Evolutionary conservation across 1,139 yeast genomes (phyloP).

Genomic region (Arxiozyma slooffiae): DNA sequence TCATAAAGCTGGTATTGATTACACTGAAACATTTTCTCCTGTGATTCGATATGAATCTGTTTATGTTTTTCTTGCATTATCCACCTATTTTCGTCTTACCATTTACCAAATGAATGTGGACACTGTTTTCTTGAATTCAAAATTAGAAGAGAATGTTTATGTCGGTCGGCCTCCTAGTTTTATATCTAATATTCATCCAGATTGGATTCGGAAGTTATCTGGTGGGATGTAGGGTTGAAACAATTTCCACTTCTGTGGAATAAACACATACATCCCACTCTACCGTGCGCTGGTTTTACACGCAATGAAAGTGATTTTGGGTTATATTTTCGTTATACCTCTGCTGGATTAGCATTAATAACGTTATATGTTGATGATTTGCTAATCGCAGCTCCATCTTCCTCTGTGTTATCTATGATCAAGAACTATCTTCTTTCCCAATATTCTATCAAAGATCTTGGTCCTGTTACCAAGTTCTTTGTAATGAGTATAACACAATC

Average conservation of each 20-base stretch:
- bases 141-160: constrained; percentile 34
- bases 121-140: constrained; percentile 16
- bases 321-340: constrained; percentile 1
- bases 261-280: constrained; percentile 22
- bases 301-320: constrained; percentile 4
- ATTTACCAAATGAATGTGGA: constrained; percentile 22
- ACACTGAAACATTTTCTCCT: constrained; percentile 21
- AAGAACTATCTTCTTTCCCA: background rate
- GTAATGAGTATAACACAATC: constrained; percentile 4
- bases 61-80: constrained; percentile 12
- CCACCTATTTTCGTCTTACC: constrained; percentile 6
- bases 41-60: constrained; percentile 18
- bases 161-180: constrained; percentile 8
- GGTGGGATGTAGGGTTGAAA: constrained; percentile 34
- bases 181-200: constrained; percentile 2
- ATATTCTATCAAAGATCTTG: constrained; percentile 5
- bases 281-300: constrained; percentile 17
- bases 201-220: constrained; percentile 30
- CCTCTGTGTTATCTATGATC: background rate
- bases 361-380: constrained; percentile 8
- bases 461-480: constrained; percentile 3
- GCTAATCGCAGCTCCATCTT: constrained; percentile 5
- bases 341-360: constrained; percentile 2
- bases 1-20: constrained; percentile 21
- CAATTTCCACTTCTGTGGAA: constrained; percentile 36